These are phyloP conservation scores for Populus nigra DNA, from an alignment of 345 rosid species.

Conservation along the genomic window DNA sequence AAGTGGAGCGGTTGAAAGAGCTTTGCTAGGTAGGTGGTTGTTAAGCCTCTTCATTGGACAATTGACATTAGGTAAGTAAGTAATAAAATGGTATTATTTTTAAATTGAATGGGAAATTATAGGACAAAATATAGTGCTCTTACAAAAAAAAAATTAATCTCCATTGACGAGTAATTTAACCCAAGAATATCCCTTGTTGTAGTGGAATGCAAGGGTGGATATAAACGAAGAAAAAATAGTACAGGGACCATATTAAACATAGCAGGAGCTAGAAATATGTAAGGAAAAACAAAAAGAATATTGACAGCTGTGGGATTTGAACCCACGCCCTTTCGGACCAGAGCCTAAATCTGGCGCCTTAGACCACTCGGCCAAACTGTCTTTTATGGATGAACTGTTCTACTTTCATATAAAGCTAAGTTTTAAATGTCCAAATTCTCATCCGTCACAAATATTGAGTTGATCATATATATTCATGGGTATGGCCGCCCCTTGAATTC, in stretches of 20 bases:
- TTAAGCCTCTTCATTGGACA: too few species aligned
- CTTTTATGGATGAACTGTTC: accelerated
- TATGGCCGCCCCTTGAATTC: too few species aligned
- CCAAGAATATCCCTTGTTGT: too few species aligned
- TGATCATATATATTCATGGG: too few species aligned
- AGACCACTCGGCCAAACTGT: conserved; percentile 99
- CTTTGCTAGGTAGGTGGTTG: background rate
- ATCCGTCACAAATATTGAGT: too few species aligned
- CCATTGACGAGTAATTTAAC: too few species aligned
- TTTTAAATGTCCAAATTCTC: too few species aligned
- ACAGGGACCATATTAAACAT: background rate
- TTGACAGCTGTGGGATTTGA: conserved; percentile 99
- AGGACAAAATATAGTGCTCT: too few species aligned
- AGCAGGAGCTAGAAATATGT: background rate
- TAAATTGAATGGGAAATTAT: background rate
- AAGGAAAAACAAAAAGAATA: background rate
- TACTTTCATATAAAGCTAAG: accelerated
- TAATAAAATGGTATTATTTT: background rate
- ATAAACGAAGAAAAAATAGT: background rate
- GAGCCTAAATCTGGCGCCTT: conserved; percentile 99
- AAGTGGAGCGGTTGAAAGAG: background rate
- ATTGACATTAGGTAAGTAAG: too few species aligned
- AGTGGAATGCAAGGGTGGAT: background rate
- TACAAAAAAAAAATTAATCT: too few species aligned
- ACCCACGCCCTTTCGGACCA: conserved; percentile 99